These are phyloP conservation scores for Wickerhamiella siamensis DNA, from an alignment of 805 yeast genomes.

Conservation along the genomic window DNA sequence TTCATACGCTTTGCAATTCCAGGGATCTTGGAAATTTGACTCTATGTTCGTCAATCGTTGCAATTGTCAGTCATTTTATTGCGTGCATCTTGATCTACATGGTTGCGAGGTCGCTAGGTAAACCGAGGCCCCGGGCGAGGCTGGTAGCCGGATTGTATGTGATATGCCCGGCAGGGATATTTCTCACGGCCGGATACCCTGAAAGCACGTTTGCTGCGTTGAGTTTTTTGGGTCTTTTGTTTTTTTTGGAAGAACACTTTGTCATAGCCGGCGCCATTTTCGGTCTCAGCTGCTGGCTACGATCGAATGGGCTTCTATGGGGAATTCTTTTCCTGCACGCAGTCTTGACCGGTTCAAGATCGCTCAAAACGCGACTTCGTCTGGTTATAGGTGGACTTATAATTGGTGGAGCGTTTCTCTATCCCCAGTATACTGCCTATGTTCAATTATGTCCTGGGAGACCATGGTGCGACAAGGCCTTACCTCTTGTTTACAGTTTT, in stretches of 20 bases:
- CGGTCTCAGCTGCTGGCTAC: conserved; percentile 42
- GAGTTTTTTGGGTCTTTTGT: conserved; percentile 40
- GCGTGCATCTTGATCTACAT: conserved; percentile 40
- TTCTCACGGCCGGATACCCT: conserved; percentile 57
- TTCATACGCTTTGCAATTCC: conserved; percentile 19
- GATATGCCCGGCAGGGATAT: conserved; percentile 70
- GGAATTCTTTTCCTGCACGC: conserved; percentile 52
- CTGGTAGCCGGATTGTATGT: conserved; percentile 35
- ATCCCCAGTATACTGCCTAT: conserved; percentile 42
- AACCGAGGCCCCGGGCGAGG: conserved; percentile 19
- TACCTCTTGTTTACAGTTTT: conserved; percentile 51
- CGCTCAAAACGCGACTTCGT: no score
- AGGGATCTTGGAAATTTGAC: conserved; percentile 23
- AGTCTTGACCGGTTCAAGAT: no score
- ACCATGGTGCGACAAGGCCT: conserved; percentile 53
- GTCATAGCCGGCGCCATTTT: conserved; percentile 40
- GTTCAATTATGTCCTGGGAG: conserved; percentile 54
- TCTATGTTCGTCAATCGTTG: conserved; percentile 33
- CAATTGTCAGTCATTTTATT: conserved; percentile 42
- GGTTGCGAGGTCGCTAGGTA: conserved; percentile 10
- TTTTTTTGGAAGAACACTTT: conserved; percentile 33
- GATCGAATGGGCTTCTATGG: conserved; percentile 64
- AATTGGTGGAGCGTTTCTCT: conserved; percentile 34
- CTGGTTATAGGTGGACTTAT: conserved; percentile 42
- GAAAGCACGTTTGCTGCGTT: conserved; percentile 58